Evolutionary conservation across 2,329 filamentous ascomycete genomes (phyloP), one percentile per base, ranked within the genome.

Genomic region (Alternaria consortialis): DNA sequence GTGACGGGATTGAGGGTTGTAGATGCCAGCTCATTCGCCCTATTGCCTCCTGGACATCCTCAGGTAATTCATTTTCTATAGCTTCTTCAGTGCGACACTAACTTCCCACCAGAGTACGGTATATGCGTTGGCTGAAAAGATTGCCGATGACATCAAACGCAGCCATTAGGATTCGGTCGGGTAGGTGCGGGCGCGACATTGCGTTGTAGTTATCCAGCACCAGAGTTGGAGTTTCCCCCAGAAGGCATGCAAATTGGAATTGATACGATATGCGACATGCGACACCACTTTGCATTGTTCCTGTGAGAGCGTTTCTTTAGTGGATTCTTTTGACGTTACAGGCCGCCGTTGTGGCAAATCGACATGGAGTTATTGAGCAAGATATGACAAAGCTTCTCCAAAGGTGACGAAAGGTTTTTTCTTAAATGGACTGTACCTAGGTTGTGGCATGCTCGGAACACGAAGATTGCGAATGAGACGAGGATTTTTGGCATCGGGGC

Each of bases 41-140:
- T 79, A 8, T 56, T 77, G n/a, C 76, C 76, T 25, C 77, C 78
- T 2, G 78, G 78, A 7, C 76, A 79, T 66, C 74, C 76, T 15
- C 57, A 60, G 52, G 52, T 52, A 27, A 13, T 5, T 15, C 6
- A 52, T 37, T 23, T 39, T 13, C 12, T 40, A 11, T n/a, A n/a
- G 6, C n/a, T 17, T 52, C 36, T 4, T 36, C 3, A 2, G 31
- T 48, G 17, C 8, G 12, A 34, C 31, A n/a, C 46, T 48, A 32
- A 48, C 13, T 25, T 23, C 17, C 8, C 7, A 25, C 7, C 23
- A 37, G 42, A 72, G 66, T 52, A 52, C 48, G 23, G 43, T 54
- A 70, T 64, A 12, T 44, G 75, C 12, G 73, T 58, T 69, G 60
- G 72, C 73, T 3, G 74, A 76, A 67, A 77, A 76, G 63, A 75